Evolutionary conservation across 1,139 yeast genomes (phyloP).

Genomic region (Tardiomyces depauwii): DNA sequence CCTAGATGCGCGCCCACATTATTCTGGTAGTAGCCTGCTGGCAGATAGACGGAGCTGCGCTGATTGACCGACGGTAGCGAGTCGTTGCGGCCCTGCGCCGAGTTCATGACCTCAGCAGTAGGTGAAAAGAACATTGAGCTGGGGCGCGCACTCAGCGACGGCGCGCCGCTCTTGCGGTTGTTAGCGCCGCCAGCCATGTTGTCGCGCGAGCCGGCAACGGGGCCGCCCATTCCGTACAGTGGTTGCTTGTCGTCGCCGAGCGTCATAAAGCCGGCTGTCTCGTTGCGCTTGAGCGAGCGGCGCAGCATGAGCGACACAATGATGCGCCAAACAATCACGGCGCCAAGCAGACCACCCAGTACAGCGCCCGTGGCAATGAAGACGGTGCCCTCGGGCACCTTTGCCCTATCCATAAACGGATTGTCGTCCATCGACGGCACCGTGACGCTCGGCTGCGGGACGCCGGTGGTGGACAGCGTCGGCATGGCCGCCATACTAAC

Average conservation of each 20-base stretch:
- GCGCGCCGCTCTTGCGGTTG: background rate
- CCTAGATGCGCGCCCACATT: background rate
- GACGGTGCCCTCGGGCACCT: constrained; percentile 59
- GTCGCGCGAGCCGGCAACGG: constrained; percentile 3
- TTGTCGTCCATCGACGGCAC: constrained; percentile 46
- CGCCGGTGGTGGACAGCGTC: background rate
- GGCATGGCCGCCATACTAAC: background rate
- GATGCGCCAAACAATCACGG: constrained; percentile 10
- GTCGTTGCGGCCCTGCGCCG: constrained; percentile 14
- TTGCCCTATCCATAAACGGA: constrained; percentile 47
- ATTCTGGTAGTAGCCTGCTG: constrained; percentile 25
- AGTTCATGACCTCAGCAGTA: constrained; percentile 59
- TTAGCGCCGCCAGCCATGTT: constrained; percentile 3
- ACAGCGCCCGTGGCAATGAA: constrained; percentile 70
- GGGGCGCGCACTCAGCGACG: background rate
- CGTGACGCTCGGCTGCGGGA: background rate
- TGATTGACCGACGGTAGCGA: constrained; percentile 4
- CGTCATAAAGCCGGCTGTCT: constrained; percentile 4
- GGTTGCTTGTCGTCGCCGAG: constrained; percentile 9
- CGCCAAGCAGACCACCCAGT: constrained; percentile 37
- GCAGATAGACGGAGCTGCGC: constrained; percentile 23
- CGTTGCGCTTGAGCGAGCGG: constrained; percentile 9
- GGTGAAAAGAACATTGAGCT: constrained; percentile 55
- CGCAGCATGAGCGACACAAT: constrained; percentile 9
- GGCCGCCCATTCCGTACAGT: constrained; percentile 8